Evolutionary conservation across 2,329 filamentous ascomycete species (phyloP).

Genomic region (Penicillium sp.): DNA sequence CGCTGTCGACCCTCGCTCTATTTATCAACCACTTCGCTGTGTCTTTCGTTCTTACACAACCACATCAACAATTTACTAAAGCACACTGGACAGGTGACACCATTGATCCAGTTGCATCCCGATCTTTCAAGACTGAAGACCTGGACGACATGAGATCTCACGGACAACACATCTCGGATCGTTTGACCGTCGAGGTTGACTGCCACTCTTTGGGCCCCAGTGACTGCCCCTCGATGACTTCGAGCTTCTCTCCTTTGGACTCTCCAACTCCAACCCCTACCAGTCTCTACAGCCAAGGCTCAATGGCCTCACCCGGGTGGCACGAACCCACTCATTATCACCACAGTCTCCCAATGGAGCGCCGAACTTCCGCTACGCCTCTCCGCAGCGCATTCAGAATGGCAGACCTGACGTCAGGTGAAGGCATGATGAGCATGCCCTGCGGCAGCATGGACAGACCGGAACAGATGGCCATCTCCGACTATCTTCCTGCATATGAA

Average conservation of each 20-base stretch:
- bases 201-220: conserved; percentile 40
- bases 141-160: conserved; percentile 42
- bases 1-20: conserved; percentile 4
- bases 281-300: conserved; percentile 40
- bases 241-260: conserved; percentile 42
- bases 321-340: conserved; percentile 34
- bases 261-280: conserved; percentile 42
- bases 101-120: conserved; percentile 29
- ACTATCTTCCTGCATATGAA: conserved; percentile 40
- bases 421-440: conserved; percentile 35
- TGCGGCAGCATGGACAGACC: conserved; percentile 36
- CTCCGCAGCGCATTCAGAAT: conserved; percentile 38
- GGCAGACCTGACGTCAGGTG: conserved; percentile 35
- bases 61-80: conserved; percentile 1
- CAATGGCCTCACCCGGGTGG: conserved; percentile 39
- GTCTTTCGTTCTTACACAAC: background rate
- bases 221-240: conserved; percentile 43
- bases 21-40: conserved; percentile 9
- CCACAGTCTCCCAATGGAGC: conserved; percentile 31
- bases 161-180: conserved; percentile 36
- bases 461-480: conserved; percentile 36
- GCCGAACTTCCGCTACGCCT: conserved; percentile 30
- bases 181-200: conserved; percentile 41
- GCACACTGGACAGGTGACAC: conserved; percentile 29
- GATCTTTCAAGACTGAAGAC: conserved; percentile 30